phyloP scores from a whole-genome alignment of 2,329 filamentous ascomycete genomes.

The Xylariales sp. region DNA sequence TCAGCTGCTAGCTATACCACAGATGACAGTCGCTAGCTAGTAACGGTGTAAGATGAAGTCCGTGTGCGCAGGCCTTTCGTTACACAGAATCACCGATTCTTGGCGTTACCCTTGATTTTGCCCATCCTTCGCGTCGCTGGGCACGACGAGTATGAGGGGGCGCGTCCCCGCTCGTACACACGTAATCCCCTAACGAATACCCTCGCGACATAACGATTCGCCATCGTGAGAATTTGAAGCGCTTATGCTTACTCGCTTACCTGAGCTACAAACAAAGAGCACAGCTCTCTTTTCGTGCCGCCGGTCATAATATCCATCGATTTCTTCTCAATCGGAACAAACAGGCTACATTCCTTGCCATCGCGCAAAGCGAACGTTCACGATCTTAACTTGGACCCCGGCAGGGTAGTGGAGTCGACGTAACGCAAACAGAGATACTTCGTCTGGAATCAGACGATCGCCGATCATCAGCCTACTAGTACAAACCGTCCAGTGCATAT shows the following conservation, averaged over 20 bases:
- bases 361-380: not conserved
- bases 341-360: not conserved
- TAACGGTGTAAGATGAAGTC: not conserved
- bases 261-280: not conserved
- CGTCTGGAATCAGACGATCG: not conserved
- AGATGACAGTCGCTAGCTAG: not conserved
- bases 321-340: not conserved
- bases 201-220: not conserved
- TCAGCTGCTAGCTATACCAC: slow-evolving; percentile 9
- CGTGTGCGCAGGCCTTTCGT: slow-evolving; percentile 1
- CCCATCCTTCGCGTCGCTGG: not conserved
- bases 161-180: not conserved
- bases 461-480: not conserved
- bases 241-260: not conserved
- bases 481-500: not conserved
- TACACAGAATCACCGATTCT: not conserved
- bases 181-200: not conserved
- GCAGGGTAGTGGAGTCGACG: slow-evolving; percentile 4
- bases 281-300: not conserved
- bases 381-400: slow-evolving; percentile 4
- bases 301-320: not conserved
- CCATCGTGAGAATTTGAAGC: not conserved
- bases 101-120: not conserved
- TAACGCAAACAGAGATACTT: not conserved
- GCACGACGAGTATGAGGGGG: not conserved